Evolutionary conservation across 768 basidiomycete species (phyloP), one percentile per base, ranked within the genome.

Genomic region (Lentinula aciculospora): DNA sequence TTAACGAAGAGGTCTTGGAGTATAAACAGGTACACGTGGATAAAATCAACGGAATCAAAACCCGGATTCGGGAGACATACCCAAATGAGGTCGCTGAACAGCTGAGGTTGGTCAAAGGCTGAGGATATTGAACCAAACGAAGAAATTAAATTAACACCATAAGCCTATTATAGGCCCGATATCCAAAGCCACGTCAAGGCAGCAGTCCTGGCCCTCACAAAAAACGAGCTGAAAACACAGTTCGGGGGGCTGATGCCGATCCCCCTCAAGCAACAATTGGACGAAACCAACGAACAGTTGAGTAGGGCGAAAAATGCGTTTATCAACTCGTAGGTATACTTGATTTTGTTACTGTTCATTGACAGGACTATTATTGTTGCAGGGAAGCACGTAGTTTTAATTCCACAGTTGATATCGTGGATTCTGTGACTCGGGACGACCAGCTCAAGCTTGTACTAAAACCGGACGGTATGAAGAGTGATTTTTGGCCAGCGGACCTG

Each of bases 321-420:
- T 23, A 61, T 50, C 13, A 86, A 85, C 67, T 82, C 83, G 84
- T 85, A 60, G 61, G 81, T 76, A 27, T 8, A 9, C 27, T 34
- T 9, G 13, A 4, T 34, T 13, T 32, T 40, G 32, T 44, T 31
- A n/a, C 17, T 40, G 7, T 40, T 45, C 28, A 15, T 40, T 25
- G 15, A 49, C 8, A 13, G 34, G 28, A n/a, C n/a, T n/a, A n/a
- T n/a, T 21, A 51, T 12, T 51, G 31, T 1, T 45, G 3, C 36
- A 55, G 37, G 37, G 34, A 27, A 45, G 9, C 53, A 3, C 25
- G 3, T 59, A 85, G 83, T 2, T 71, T 77, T 58, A 78, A 82
- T 27, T 73, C 82, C 47, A 72, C 73, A n/a, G 66, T 63, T 17
- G 84, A 85, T 64, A 73, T 81, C 8, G 13, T 39, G 25, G 34